Evolutionary conservation across 1,284 basidiomycete genomes (phyloP), one percentile per base, ranked within the genome.

Genomic region (Lentinula novae-zelandiae): DNA sequence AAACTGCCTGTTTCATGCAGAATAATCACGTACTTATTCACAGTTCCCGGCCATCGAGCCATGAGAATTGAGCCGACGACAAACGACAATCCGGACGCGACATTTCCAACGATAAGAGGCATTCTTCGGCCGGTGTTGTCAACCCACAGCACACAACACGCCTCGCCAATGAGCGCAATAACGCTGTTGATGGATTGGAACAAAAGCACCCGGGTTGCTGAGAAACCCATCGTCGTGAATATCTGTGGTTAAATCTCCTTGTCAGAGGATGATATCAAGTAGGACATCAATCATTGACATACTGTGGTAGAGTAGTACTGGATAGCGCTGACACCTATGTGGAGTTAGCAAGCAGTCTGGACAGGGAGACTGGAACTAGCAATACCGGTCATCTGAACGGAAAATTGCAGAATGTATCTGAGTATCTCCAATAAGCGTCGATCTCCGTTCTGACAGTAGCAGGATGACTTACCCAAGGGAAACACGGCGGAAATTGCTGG

Each of bases 141-240:
- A 51, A 87, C 76, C 75, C 81, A 84, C 50, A 84, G 68, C 31
- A 86, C 74, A 67, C 84, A 86, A 49, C 78, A 75, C 1, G 74
- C 78, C 65, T 86, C 81, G 6, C 83, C 85, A 53, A 84, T 75
- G 39, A 87, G 74, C 3, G 83, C 84, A 60, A 85, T 81, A 60
- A 86, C 74, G 52, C 79, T 82, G 73, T 85, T 86, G 69, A 86
- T 82, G 6, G 78, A 81, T 70, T 86, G 84, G 69, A 87, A 81
- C 31, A 85, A 74, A 20, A 87, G 78, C 52, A 85, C 79, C 53
- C 78, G 77, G 61, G 73, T 78, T 49, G 78, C 80, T 69, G 69
- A 80, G 75, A 75, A 86, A 62, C 76, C 76, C 76, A 78, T 78
- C 73, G 71, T 74, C 34, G 65, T 68, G 63, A 75, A 75, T 39